phyloP scores from a whole-genome alignment of 441 rosid genomes.

The Populus tomentosa region DNA sequence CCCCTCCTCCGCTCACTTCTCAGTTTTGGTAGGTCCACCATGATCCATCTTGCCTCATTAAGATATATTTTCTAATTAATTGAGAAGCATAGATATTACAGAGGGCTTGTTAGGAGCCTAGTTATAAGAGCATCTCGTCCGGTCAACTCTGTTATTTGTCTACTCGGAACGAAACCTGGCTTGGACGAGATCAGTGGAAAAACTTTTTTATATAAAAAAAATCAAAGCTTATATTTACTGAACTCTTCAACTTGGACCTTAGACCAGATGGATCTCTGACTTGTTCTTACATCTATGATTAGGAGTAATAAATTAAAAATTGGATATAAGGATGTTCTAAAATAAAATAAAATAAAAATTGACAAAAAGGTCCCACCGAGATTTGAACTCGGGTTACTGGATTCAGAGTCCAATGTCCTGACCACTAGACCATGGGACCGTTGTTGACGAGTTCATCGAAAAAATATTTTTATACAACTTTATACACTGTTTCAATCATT shows the following conservation, averaged over 20 bases:
- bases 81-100: not conserved
- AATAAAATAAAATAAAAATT: too few species aligned
- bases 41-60: not conserved
- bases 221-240: too few species aligned
- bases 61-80: too few species aligned
- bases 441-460: not conserved
- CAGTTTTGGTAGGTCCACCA: conserved; percentile 53
- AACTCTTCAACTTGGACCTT: not conserved
- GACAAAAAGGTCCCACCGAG: not conserved
- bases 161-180: not conserved
- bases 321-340: not conserved
- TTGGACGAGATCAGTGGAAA: too few species aligned
- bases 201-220: too few species aligned
- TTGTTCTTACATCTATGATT: not conserved
- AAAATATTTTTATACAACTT: accelerated
- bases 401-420: too few species aligned
- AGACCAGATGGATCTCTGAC: not conserved
- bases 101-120: not conserved
- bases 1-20: conserved; percentile 70
- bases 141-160: not conserved
- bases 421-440: not conserved
- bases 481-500: too few species aligned
- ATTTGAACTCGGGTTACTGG: not conserved
- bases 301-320: too few species aligned
- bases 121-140: not conserved